Percentiles rank a stretch among this genome's conserved stretches.
Evolutionary conservation across 345 rosid species (phyloP).

Genomic region (Tarenaya hassleriana): DNA sequence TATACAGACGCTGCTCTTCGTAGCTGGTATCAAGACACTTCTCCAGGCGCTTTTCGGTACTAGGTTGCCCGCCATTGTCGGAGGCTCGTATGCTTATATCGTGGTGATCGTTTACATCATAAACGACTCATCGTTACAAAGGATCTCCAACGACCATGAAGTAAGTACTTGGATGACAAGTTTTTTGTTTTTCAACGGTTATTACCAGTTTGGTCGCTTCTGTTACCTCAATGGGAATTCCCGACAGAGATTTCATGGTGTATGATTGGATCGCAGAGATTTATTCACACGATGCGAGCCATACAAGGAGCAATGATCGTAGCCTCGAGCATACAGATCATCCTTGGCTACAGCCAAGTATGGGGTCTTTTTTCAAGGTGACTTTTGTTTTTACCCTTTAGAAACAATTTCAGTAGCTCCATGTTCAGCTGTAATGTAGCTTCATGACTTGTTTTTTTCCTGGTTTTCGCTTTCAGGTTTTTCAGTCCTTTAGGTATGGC

Average conservation of each 20-base stretch:
- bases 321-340: conserved; percentile 81
- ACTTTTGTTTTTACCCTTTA: background rate
- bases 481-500: conserved; percentile 87
- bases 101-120: conserved; percentile 73
- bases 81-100: conserved; percentile 74
- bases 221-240: too few relatives aligned
- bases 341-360: conserved; percentile 81
- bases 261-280: conserved; percentile 69
- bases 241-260: too few relatives aligned
- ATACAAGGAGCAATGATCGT: conserved; percentile 89
- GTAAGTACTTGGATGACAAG: conserved; percentile 42
- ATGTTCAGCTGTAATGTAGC: background rate
- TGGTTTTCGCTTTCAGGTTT: conserved; percentile 33
- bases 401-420: background rate
- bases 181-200: too few relatives aligned
- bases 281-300: conserved; percentile 83
- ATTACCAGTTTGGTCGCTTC: too few relatives aligned
- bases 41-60: conserved; percentile 86
- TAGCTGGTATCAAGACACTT: conserved; percentile 84
- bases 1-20: conserved; percentile 81
- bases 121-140: conserved; percentile 60
- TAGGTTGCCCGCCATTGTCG: conserved; percentile 84
- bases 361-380: conserved; percentile 94
- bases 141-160: conserved; percentile 54
- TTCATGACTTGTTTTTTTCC: conserved; percentile 10